Percentiles rank a stretch among this genome's conserved stretches.
These are phyloP conservation scores for Candida hungchunana DNA, from an alignment of 805 yeast species.

Conservation along the genomic window DNA sequence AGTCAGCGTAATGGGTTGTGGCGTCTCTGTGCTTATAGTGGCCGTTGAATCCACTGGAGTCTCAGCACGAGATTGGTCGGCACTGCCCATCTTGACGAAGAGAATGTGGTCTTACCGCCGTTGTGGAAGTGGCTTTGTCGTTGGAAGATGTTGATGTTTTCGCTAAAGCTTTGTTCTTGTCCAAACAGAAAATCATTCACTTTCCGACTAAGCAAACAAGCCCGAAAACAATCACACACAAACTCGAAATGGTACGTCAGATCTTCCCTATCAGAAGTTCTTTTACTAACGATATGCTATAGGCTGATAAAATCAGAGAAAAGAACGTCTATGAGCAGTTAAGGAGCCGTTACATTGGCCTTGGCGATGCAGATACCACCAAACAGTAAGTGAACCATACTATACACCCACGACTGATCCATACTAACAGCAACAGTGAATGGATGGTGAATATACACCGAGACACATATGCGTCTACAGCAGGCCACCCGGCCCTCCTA, in stretches of 20 bases:
- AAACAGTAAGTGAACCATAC: slow-evolving; percentile 38
- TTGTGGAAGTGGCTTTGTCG: background rate
- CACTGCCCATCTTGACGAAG: no score
- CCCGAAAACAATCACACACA: background rate
- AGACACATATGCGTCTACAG: slow-evolving; percentile 59
- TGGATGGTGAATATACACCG: slow-evolving; percentile 65
- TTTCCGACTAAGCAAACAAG: slow-evolving; percentile 1
- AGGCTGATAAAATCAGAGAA: slow-evolving; percentile 67
- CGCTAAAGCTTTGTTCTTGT: no score
- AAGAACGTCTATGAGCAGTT: slow-evolving; percentile 51
- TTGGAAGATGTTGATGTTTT: background rate
- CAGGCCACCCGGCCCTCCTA: slow-evolving; percentile 53
- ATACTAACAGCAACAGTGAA: slow-evolving; percentile 35
- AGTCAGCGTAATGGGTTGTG: background rate
- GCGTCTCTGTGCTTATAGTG: background rate
- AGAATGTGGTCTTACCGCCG: background rate
- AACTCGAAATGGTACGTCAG: no score
- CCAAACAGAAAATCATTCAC: no score
- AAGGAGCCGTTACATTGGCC: slow-evolving; percentile 62
- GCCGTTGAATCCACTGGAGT: background rate
- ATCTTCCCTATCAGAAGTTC: background rate
- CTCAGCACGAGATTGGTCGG: no score
- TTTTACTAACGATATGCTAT: slow-evolving; percentile 1
- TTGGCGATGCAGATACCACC: slow-evolving; percentile 72
- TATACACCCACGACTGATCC: no score